Percentiles rank a stretch among this genome's conserved stretches.
Conservation (phyloP, 2,329 filamentous ascomycete species). For the Paecilomyces niveus region DNA sequence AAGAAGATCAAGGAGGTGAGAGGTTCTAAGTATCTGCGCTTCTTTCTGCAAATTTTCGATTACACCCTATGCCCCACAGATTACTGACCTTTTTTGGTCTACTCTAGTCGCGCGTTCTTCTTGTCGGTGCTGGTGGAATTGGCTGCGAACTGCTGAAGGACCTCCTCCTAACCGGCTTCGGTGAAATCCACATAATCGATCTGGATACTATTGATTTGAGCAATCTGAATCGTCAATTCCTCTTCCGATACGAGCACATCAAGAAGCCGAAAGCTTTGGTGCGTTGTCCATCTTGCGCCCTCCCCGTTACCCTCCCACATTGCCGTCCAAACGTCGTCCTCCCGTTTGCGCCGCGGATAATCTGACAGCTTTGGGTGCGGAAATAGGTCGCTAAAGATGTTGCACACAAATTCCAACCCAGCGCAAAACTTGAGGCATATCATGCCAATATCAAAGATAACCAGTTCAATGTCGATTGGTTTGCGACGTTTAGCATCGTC, state of each 20-base stretch:
- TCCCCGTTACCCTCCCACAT: slow-evolving; percentile 3
- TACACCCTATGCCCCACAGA: neutral
- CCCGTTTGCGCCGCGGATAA: neutral
- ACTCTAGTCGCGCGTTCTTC: slow-evolving; percentile 70
- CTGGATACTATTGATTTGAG: slow-evolving; percentile 97
- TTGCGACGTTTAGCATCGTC: slow-evolving; percentile 71
- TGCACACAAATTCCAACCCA: slow-evolving; percentile 82
- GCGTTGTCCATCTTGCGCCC: slow-evolving; percentile 25
- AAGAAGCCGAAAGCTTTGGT: slow-evolving; percentile 94
- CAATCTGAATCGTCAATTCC: slow-evolving; percentile 95
- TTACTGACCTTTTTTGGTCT: slow-evolving; percentile 1
- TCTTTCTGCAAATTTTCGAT: slow-evolving; percentile 4
- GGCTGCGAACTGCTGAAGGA: slow-evolving; percentile 98
- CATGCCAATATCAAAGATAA: slow-evolving; percentile 92
- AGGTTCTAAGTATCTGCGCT: neutral
- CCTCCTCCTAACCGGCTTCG: slow-evolving; percentile 83
- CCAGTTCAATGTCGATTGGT: slow-evolving; percentile 84
- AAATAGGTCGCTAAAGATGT: slow-evolving; percentile 81
- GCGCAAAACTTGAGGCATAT: slow-evolving; percentile 76
- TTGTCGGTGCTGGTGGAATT: slow-evolving; percentile 95
- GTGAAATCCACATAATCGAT: slow-evolving; percentile 89
- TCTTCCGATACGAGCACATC: slow-evolving; percentile 94
- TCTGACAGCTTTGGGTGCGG: slow-evolving; percentile 9
- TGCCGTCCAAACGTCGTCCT: neutral
- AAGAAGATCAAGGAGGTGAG: slow-evolving; percentile 35